These are phyloP conservation scores for Ettlia oleoabundans DNA, from an alignment of 139 green algal species.

Conservation along the genomic window DNA sequence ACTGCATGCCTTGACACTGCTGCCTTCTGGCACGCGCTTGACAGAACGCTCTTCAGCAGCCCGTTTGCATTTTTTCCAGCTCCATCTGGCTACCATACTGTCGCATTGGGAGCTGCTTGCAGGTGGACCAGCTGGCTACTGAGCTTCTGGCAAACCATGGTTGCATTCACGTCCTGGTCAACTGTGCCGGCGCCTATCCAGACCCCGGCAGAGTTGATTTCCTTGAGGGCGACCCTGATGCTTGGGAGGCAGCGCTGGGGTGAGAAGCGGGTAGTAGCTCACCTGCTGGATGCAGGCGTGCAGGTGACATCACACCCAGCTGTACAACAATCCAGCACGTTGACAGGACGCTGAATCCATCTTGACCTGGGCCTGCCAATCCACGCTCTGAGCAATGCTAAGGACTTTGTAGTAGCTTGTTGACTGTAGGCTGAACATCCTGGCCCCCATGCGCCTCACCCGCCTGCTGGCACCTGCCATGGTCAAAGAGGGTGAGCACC, in stretches of 20 bases:
- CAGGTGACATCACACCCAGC: too few relatives aligned
- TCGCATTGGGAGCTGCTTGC: not conserved
- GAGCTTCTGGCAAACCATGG: slow-evolving; percentile 35
- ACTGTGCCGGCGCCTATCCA: slow-evolving; percentile 43
- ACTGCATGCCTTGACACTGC: too few relatives aligned
- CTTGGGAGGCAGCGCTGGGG: not conserved
- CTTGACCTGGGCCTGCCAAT: too few relatives aligned
- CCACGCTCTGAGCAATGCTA: too few relatives aligned
- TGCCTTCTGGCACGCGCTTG: too few relatives aligned
- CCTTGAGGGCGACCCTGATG: slow-evolving; percentile 16
- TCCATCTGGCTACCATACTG: not conserved
- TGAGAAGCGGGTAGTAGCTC: too few relatives aligned
- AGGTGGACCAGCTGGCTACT: slow-evolving; percentile 40
- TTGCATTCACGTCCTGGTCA: slow-evolving; percentile 57
- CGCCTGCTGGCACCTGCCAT: slow-evolving; percentile 47
- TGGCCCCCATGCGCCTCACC: slow-evolving; percentile 54
- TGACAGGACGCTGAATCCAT: too few relatives aligned
- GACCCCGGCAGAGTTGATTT: slow-evolving; percentile 13
- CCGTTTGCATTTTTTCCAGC: too few relatives aligned
- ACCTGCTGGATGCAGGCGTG: too few relatives aligned
- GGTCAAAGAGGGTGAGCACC: slow-evolving; percentile 27
- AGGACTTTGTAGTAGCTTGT: too few relatives aligned
- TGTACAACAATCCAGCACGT: too few relatives aligned
- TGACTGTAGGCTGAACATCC: slow-evolving; percentile 49
- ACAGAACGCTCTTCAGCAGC: too few relatives aligned